Conservation (phyloP, 2,329 filamentous ascomycete species). For the Penicillium sp. region DNA sequence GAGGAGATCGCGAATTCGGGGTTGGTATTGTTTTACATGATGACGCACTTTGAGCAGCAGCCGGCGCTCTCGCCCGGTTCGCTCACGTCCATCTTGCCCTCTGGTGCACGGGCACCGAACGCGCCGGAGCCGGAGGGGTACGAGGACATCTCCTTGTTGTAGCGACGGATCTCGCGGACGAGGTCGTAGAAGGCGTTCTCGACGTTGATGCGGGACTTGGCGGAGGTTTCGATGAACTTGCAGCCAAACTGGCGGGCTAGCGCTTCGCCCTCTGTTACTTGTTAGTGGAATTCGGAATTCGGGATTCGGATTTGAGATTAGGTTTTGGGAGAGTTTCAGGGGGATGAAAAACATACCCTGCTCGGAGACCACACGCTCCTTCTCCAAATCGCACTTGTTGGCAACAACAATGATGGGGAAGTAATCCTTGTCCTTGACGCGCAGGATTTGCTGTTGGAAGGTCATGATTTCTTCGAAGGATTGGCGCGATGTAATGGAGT, state of each 20-base stretch:
- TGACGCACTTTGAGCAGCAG: slow-evolving; percentile 81
- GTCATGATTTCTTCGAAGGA: slow-evolving; percentile 98
- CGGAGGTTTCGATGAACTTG: slow-evolving; percentile 99
- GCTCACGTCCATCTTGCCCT: slow-evolving; percentile 73
- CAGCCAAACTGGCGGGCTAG: slow-evolving; percentile 85
- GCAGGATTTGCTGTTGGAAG: slow-evolving; percentile 96
- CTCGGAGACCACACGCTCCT: slow-evolving; percentile 84
- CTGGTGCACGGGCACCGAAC: slow-evolving; percentile 59
- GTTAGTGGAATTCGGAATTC: not conserved
- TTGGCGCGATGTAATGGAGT: slow-evolving; percentile 96
- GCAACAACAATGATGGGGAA: slow-evolving; percentile 99
- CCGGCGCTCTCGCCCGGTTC: slow-evolving; percentile 53
- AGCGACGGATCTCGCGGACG: slow-evolving; percentile 94
- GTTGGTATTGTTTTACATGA: slow-evolving; percentile 60
- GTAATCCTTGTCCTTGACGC: slow-evolving; percentile 99
- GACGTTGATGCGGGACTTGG: slow-evolving; percentile 96
- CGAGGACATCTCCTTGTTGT: slow-evolving; percentile 96
- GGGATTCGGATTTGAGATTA: not conserved
- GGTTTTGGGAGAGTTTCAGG: not conserved
- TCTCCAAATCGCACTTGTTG: slow-evolving; percentile 98
- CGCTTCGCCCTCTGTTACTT: slow-evolving; percentile 73
- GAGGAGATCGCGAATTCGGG: slow-evolving; percentile 1
- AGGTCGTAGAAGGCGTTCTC: slow-evolving; percentile 99
- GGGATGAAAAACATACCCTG: slow-evolving; percentile 64
- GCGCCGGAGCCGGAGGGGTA: slow-evolving; percentile 69